Percentiles rank a stretch among this genome's conserved stretches.
These are phyloP conservation scores for Porogramme epimiltina DNA, from an alignment of 1,284 basidiomycete genomes.

Conservation along the genomic window DNA sequence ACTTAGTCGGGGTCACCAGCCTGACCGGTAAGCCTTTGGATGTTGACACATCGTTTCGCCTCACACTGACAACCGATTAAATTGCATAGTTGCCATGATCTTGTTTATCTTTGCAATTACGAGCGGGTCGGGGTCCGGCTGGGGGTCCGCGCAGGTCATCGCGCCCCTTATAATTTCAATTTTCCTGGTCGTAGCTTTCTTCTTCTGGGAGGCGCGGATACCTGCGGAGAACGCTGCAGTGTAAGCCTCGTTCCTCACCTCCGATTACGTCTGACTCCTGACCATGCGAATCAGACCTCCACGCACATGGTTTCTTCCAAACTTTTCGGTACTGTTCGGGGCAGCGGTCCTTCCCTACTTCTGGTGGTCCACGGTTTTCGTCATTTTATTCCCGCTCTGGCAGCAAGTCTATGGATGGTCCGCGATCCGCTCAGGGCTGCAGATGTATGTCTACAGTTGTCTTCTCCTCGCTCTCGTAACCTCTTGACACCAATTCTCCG, in stretches of 20 bases:
- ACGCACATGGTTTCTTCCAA: constrained; percentile 26
- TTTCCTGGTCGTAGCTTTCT: constrained; percentile 36
- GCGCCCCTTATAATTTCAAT: constrained; percentile 29
- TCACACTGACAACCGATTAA: constrained; percentile 1
- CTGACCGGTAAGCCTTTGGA: constrained; percentile 25
- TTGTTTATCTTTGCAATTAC: constrained; percentile 46
- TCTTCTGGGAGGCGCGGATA: constrained; percentile 40
- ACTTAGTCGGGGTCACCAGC: constrained; percentile 16
- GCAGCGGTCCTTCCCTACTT: constrained; percentile 39
- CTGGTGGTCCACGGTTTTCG: constrained; percentile 38
- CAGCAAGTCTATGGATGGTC: constrained; percentile 39
- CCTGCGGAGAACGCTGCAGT: constrained; percentile 34
- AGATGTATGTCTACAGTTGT: constrained; percentile 28
- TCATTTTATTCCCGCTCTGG: constrained; percentile 37
- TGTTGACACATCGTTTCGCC: neutral
- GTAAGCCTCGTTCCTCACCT: constrained; percentile 14
- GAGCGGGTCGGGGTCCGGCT: constrained; percentile 38
- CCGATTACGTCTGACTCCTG: neutral
- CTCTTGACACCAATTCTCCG: too few species aligned
- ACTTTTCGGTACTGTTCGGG: constrained; percentile 38
- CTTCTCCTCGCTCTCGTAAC: neutral
- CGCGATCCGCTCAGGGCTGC: constrained; percentile 32
- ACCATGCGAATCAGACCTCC: constrained; percentile 6
- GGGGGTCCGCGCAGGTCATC: constrained; percentile 37
- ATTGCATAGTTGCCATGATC: constrained; percentile 33